Base-by-base conservation (phyloP, 2,329 filamentous ascomycete genomes). In the Scorias spongiosa region DNA sequence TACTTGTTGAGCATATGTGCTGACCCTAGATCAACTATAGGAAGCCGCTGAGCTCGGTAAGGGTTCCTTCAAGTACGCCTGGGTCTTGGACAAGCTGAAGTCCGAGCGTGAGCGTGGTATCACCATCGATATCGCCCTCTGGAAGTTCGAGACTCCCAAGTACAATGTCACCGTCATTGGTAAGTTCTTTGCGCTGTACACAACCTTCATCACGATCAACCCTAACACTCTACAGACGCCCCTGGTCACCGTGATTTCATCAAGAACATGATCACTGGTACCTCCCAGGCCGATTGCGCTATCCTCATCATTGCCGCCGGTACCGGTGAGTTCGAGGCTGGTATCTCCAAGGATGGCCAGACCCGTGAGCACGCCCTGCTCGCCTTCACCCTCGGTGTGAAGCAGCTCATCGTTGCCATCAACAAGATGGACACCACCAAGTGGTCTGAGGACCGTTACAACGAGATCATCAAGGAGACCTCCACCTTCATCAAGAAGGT, bases 201-300 rank as follows among this genome's bases (percentile, higher is more conserved):
- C 32, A 5, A 6, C 11, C 4, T 11, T 17, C 38, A 18, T 14
- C 5, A 11, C n/a, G 1, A 14, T 41, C 2, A 11, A 32, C 8
- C 28, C 17, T 30, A 30, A 36, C 7, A 15, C 18, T 3, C 38
- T 4, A 12, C 38, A 40, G 85, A 98, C 67, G 91, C 91, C 71
- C 91, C 91, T 66, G 91, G 91, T 75, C 91, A 98, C 76, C 89
- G 91, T 91, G 91, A 98, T 69, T 98, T 96, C 81, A 96, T 98
- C 86, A 98, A 98, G 89, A 98, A 96, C 88, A 98, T 98, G 91
- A 98, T 98, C 73, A 96, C 91, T 83, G 91, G 91, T 88, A 96
- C 91, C 67, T 98, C 91, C 72, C 91, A 96, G 84, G 91, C 91
- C 63, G 91, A 98, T 69, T 96, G 91, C 76, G 91, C 91, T 66